Conservation (phyloP, 352 stramenopile genomes). For the Halophytophthora polymorphica region DNA sequence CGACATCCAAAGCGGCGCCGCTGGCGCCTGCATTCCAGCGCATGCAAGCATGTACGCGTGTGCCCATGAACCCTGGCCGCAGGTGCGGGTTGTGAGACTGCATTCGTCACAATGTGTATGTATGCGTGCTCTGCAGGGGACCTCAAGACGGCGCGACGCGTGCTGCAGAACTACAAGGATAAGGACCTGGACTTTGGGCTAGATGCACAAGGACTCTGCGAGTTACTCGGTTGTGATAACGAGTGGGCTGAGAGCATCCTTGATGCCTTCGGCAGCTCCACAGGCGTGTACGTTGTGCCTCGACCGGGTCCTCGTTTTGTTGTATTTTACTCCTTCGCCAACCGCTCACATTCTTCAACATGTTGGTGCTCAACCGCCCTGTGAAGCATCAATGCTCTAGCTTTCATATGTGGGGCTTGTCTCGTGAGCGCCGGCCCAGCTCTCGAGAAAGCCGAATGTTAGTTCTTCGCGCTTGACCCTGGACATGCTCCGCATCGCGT, state of each 20-base stretch:
- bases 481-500: neutral
- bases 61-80: neutral
- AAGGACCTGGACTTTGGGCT: conserved; percentile 75
- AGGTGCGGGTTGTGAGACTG: neutral
- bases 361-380: neutral
- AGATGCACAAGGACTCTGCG: conserved; percentile 41
- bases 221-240: conserved; percentile 49
- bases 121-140: conserved; percentile 41
- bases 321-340: neutral
- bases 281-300: conserved; percentile 51
- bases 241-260: conserved; percentile 54
- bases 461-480: neutral
- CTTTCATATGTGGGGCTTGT: conserved; percentile 57
- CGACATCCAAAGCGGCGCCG: conserved; percentile 32
- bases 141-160: conserved; percentile 37
- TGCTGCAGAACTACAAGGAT: conserved; percentile 69
- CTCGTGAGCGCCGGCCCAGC: conserved; percentile 40
- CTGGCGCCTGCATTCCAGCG: conserved; percentile 49
- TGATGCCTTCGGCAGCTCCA: conserved; percentile 51
- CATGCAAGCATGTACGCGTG: conserved; percentile 42
- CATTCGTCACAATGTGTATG: neutral
- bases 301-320: neutral
- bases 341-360: neutral
- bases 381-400: conserved; percentile 57
- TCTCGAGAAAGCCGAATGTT: conserved; percentile 55